These are phyloP conservation scores for Tetrahymena malaccensis DNA, from an alignment of 73 alveolate species.

Conservation along the genomic window DNA sequence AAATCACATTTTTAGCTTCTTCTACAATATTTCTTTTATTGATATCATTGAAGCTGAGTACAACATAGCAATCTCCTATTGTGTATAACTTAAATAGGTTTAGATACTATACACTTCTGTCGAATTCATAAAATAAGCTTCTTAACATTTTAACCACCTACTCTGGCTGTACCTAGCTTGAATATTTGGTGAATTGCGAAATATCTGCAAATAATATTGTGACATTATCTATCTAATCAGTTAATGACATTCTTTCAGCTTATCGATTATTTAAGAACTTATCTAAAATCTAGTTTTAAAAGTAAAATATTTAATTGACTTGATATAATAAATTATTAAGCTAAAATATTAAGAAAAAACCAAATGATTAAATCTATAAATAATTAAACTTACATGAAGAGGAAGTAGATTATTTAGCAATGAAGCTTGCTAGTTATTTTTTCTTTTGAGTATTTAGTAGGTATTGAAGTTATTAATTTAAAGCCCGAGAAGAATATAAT, in stretches of 20 bases:
- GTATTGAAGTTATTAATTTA: not conserved
- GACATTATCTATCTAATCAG: constrained; percentile 80
- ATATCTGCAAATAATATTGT: constrained; percentile 93
- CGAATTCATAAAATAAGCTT: constrained; percentile 88
- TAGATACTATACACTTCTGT: constrained; percentile 78
- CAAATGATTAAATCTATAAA: not conserved
- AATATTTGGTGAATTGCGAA: constrained; percentile 69
- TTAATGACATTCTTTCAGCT: constrained; percentile 8
- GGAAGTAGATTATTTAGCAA: not conserved
- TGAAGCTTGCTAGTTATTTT: not conserved
- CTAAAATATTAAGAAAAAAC: too few species aligned
- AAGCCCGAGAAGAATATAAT: not conserved
- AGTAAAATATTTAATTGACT: not conserved
- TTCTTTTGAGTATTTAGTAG: not conserved
- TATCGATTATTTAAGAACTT: not conserved
- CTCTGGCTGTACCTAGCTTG: constrained; percentile 75
- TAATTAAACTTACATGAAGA: not conserved
- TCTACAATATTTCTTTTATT: constrained; percentile 83
- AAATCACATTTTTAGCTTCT: constrained; percentile 87
- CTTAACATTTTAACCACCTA: constrained; percentile 86
- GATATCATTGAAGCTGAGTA: constrained; percentile 84
- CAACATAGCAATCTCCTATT: constrained; percentile 98
- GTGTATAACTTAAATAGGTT: constrained; percentile 93
- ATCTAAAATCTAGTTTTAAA: not conserved
- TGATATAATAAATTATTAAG: too few species aligned